phyloP scores from a whole-genome alignment of 768 basidiomycete species.

The Polyporus arcularius region DNA sequence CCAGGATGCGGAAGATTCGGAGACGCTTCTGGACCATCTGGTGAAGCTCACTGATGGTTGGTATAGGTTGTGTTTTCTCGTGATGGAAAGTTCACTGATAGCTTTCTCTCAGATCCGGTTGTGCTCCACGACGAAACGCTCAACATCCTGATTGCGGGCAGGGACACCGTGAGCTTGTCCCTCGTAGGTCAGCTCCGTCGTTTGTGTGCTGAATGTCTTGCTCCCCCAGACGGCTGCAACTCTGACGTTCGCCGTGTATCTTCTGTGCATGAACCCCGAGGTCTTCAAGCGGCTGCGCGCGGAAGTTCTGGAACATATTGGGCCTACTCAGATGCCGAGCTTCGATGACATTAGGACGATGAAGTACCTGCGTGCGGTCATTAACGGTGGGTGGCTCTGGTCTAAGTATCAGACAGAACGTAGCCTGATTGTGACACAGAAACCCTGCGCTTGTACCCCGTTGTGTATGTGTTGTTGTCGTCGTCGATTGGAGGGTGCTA shows the following conservation, averaged over 20 bases:
- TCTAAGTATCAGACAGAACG: background rate
- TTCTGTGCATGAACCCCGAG: conserved; percentile 33
- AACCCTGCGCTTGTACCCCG: conserved; percentile 41
- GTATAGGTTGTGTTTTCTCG: background rate
- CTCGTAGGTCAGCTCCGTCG: background rate
- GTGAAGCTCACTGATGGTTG: conserved; percentile 40
- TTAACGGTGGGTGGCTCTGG: conserved; percentile 31
- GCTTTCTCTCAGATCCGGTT: conserved; percentile 24
- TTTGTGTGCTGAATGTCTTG: background rate
- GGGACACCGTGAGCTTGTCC: conserved; percentile 31
- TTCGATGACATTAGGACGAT: conserved; percentile 36
- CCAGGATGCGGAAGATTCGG: conserved; percentile 29
- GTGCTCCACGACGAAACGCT: conserved; percentile 35
- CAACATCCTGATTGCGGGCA: conserved; percentile 38
- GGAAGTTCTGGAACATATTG: conserved; percentile 35
- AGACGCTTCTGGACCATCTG: conserved; percentile 44
- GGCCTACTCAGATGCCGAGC: conserved; percentile 29
- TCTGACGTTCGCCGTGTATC: conserved; percentile 35
- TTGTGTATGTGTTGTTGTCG: conserved; percentile 27
- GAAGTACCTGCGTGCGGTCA: conserved; percentile 37
- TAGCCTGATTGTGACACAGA: conserved; percentile 30
- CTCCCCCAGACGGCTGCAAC: conserved; percentile 32
- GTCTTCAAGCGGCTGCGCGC: conserved; percentile 32
- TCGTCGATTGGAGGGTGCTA: background rate
- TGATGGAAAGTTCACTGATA: background rate